Base-by-base conservation (phyloP, 441 rosid species). In the Erodium moschatum region DNA sequence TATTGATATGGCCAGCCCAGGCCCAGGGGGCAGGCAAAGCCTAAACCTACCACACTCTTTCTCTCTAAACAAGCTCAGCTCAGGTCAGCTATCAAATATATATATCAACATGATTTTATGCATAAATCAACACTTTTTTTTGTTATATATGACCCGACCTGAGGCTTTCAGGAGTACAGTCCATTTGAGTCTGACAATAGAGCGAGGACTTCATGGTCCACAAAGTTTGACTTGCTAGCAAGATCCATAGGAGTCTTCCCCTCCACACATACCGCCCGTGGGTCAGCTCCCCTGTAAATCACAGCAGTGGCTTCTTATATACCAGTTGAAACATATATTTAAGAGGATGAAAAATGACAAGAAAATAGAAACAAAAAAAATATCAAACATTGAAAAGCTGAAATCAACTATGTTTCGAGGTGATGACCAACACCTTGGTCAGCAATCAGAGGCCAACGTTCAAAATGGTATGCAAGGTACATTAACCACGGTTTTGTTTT, bases 281-380 rank as follows among this genome's bases (percentile, higher is more conserved):
- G 86, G 78, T 94, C 87, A 42, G 97, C 92, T 74, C 97, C 97
- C 88, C 97, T 94, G 91, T 80, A 75, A 40, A 69, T 78, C 54
- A 33, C 44, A 6, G 65, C 31, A 72, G 66, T 67, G 18, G 3
- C 48, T 42, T 11, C 52, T 21, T 4, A 38, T 38, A 38, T 33
- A 4, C 61, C 20, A 54, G 12, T 19, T 35, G 21, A 20, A 31
- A 29, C 35, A 20, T 5, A 8, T 21, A 20, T 20, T 16, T 0
- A 7, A 60, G 8, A 0, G 33, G 5, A 21, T 8, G 31, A 61
- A 5, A 75, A 60, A 64, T 63, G 31, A 42, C 29, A 29, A 46
- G n/a, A 19, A 29, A 15, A 5, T 21, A 58, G 13, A 7, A 5
- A 16, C 21, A 54, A 8, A 16, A 8, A 16, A 6, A n/a, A 56